Conservation (phyloP, 1,284 basidiomycete species). For the Cryptococcus deneoformans region DNA sequence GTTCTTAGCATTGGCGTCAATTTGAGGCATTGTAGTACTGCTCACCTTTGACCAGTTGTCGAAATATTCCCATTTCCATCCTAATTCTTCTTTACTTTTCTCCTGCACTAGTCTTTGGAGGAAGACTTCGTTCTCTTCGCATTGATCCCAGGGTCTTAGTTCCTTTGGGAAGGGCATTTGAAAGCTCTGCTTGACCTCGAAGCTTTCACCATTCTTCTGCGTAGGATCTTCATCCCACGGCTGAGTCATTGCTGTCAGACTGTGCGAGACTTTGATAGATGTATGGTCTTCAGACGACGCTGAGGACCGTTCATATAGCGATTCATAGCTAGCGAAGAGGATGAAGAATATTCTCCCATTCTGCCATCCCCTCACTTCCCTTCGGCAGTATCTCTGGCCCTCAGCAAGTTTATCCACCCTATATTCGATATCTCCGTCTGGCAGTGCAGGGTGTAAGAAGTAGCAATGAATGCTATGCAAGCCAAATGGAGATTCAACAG, state of each 20-base stretch:
- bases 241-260: not conserved
- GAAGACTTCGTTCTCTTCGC: constrained; percentile 59
- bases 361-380: constrained; percentile 73
- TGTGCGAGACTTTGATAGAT: not conserved
- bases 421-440: constrained; percentile 75
- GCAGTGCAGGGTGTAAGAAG: constrained; percentile 59
- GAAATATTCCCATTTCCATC: constrained; percentile 7
- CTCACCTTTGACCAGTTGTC: not conserved
- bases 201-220: constrained; percentile 1
- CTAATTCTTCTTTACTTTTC: constrained; percentile 11
- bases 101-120: constrained; percentile 31
- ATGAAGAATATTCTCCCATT: constrained; percentile 73
- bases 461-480: constrained; percentile 57
- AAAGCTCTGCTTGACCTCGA: constrained; percentile 16
- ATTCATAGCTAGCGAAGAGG: constrained; percentile 79
- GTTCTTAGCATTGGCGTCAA: not conserved
- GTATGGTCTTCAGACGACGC: not conserved
- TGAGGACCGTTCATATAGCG: constrained; percentile 51
- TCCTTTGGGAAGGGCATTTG: constrained; percentile 35
- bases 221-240: not conserved
- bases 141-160: constrained; percentile 62
- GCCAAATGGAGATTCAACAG: constrained; percentile 62
- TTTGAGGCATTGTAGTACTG: not conserved
- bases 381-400: no score
- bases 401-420: constrained; percentile 77